phyloP scores from a whole-genome alignment of 2,329 filamentous ascomycete species.

The Fusarium dimerum region DNA sequence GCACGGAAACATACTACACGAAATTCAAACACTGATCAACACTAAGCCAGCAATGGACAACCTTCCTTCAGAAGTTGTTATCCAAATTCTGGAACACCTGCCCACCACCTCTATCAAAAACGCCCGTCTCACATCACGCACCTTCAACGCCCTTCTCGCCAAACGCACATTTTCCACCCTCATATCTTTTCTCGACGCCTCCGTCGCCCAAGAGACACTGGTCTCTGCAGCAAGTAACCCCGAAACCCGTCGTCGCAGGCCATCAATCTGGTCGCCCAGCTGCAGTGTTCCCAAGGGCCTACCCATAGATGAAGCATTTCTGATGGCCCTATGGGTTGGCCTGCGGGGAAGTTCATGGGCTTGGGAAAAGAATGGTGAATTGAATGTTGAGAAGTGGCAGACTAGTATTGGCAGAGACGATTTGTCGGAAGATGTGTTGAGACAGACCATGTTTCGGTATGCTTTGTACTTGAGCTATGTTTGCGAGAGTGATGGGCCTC shows the following conservation, averaged over 20 bases:
- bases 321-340: constrained; percentile 33
- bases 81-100: constrained; percentile 31
- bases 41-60: constrained; percentile 32
- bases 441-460: constrained; percentile 36
- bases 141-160: constrained; percentile 35
- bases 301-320: constrained; percentile 33
- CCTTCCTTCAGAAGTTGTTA: constrained; percentile 34
- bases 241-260: constrained; percentile 18
- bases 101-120: constrained; percentile 21
- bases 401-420: constrained; percentile 22
- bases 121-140: constrained; percentile 34
- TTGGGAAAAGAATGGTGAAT: constrained; percentile 7
- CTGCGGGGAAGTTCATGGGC: constrained; percentile 29
- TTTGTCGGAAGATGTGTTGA: constrained; percentile 25
- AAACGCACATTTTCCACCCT: constrained; percentile 30
- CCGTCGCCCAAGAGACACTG: constrained; percentile 26
- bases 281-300: constrained; percentile 34
- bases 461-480: constrained; percentile 38
- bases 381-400: constrained; percentile 19
- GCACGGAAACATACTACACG: neutral
- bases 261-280: constrained; percentile 38
- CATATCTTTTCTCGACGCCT: constrained; percentile 32
- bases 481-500: constrained; percentile 23
- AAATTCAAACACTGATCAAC: neutral
- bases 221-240: constrained; percentile 24